phyloP scores from a whole-genome alignment of 495 filamentous ascomycete genomes.

The Hypoxylon lenormandii region DNA sequence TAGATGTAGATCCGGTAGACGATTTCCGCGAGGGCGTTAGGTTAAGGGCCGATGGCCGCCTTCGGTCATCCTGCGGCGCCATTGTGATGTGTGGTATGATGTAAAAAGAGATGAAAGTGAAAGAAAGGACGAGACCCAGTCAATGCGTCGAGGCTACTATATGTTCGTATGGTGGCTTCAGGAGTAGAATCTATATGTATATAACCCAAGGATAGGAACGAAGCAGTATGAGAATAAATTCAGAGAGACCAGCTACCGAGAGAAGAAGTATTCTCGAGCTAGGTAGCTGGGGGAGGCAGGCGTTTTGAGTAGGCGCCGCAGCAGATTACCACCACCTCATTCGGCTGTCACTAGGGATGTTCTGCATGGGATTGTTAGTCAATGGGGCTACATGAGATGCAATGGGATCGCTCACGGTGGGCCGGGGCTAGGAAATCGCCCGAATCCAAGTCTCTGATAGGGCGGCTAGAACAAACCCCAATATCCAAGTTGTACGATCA shows the following conservation, averaged over 20 bases:
- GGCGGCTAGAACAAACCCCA: constrained; percentile 44
- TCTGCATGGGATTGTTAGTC: constrained; percentile 56
- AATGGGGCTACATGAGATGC: constrained; percentile 50
- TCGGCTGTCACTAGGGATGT: constrained; percentile 49
- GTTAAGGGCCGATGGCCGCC: constrained; percentile 63
- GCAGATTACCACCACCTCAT: constrained; percentile 49
- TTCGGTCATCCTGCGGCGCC: constrained; percentile 59
- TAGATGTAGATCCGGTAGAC: constrained; percentile 66
- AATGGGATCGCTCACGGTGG: constrained; percentile 52
- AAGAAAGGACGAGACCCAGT: constrained; percentile 52
- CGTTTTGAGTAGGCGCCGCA: constrained; percentile 69
- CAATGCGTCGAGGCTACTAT: constrained; percentile 44
- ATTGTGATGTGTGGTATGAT: constrained; percentile 44
- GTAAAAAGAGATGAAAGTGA: constrained; percentile 34
- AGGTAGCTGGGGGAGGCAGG: constrained; percentile 55
- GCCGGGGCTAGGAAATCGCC: constrained; percentile 38
- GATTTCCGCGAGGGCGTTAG: constrained; percentile 59
- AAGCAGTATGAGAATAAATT: constrained; percentile 52
- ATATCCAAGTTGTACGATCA: constrained; percentile 49
- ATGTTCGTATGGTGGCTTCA: constrained; percentile 35
- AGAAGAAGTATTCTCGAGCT: constrained; percentile 50
- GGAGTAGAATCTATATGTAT: constrained; percentile 35
- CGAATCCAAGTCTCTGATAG: constrained; percentile 47
- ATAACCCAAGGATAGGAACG: constrained; percentile 48
- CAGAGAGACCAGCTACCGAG: constrained; percentile 69